Conservation (phyloP, 139 green algal species). For the Chlorella sp. region DNA sequence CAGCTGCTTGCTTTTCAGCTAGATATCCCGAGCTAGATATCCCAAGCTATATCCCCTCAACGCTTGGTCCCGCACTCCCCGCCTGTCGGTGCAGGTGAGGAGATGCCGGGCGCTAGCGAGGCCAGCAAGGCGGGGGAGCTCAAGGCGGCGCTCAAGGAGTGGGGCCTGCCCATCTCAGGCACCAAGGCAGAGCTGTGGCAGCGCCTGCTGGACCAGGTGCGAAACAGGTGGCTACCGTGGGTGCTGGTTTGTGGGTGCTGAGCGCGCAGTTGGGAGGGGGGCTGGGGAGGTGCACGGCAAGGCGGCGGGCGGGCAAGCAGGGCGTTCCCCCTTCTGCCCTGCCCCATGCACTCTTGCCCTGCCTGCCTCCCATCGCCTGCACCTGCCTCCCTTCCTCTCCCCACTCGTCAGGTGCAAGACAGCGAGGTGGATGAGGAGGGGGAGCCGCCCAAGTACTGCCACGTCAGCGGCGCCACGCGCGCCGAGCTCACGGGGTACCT, state of each 20-base stretch:
- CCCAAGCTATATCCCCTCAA: background rate
- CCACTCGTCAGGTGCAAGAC: conserved; percentile 15
- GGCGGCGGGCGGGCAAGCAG: no score
- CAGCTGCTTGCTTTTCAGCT: no score
- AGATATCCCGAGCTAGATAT: no score
- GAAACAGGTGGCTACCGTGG: no score
- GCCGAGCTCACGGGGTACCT: background rate
- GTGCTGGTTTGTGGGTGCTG: no score
- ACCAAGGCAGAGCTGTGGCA: background rate
- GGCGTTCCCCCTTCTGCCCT: no score
- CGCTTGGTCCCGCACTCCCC: background rate
- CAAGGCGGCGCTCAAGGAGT: background rate
- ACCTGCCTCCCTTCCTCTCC: no score
- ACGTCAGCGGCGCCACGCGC: background rate
- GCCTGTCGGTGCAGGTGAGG: background rate
- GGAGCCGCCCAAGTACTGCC: background rate
- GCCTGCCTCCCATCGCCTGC: no score
- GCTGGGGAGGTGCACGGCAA: no score
- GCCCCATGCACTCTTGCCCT: no score
- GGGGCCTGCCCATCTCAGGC: background rate
- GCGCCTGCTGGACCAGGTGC: background rate
- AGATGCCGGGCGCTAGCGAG: background rate
- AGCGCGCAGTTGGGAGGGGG: no score
- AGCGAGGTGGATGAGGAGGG: background rate
- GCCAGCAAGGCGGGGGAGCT: background rate